Conservation (phyloP, 805 yeast species). For the Schizosaccharomyces lindneri region DNA sequence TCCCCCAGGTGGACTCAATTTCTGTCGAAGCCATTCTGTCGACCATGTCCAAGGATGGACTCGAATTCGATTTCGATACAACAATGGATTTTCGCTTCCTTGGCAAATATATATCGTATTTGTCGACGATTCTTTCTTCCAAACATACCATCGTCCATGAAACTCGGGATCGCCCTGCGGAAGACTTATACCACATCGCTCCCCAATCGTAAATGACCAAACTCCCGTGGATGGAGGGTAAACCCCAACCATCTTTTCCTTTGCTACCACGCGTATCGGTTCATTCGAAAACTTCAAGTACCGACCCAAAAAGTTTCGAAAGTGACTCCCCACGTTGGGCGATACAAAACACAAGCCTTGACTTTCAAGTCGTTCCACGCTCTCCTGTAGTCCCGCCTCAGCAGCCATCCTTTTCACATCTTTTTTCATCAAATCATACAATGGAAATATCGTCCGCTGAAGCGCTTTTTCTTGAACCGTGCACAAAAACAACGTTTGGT, state of each 20-base stretch:
- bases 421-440: conserved; percentile 56
- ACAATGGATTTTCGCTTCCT: conserved; percentile 34
- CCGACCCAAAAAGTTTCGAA: conserved; percentile 47
- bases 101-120: conserved; percentile 62
- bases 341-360: conserved; percentile 82
- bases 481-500: conserved; percentile 77
- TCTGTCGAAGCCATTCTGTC: too few relatives aligned
- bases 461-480: conserved; percentile 28
- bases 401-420: conserved; percentile 45
- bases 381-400: conserved; percentile 13
- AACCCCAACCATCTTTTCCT: conserved; percentile 50
- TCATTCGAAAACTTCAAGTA: conserved; percentile 37
- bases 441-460: conserved; percentile 39
- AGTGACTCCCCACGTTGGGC: conserved; percentile 25
- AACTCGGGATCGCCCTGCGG: conserved; percentile 63
- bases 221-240: conserved; percentile 40
- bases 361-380: conserved; percentile 70
- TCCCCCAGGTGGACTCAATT: too few relatives aligned
- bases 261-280: conserved; percentile 38
- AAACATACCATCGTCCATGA: conserved; percentile 68
- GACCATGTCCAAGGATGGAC: conserved; percentile 20
- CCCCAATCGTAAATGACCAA: conserved; percentile 93
- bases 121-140: conserved; percentile 34
- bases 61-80: conserved; percentile 23
- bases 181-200: conserved; percentile 51